Base-by-base conservation (phyloP, 371 early-diverging fungal species). In the Syncephalastrum contaminatum region DNA sequence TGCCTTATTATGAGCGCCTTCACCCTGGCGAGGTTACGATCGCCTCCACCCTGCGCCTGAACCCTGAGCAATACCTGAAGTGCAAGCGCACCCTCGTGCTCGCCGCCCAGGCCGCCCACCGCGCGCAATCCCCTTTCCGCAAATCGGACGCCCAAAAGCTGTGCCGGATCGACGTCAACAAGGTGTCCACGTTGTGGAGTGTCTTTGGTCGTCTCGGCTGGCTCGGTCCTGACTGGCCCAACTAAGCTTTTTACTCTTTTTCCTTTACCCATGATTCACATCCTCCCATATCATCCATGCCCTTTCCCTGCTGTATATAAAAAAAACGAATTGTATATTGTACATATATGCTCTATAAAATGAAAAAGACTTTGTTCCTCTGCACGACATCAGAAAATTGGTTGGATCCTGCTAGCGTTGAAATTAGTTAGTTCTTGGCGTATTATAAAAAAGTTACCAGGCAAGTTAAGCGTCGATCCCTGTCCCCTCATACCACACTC, bases 1-100 rank as follows among this genome's bases (percentile, higher is more conserved):
- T 80, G 67, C 77, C 75, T 48, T 69, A 74, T 53, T 79, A 62
- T 62, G 70, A 77, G 14, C 71, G 60, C 42, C 62, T 89, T 4
- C 86, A 87, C 43, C 67, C 77, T 3, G 74, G 82, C 24, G 89
- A 89, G 65, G 75, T 44, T 2, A 67, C 73, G 15, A 83, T 86
- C 65, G 86, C 87, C 25, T 85, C 87, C 15, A 83, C 82, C 1
- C 70, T 89, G 51, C 85, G 89, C 43, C 72, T 89, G 19, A 77
- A 81, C 13, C 89, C 89, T 3, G 85, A 84, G 36, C 87, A 88
- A 62, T 89, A 86, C 53, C 56, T 89, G 10, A 72, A 71, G 49
- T 78, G 78, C 39, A 78, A 78, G 51, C 72, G 75, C 27, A 64
- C 70, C 3, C 58, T 74, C 45, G 54, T 75, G 2, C 53, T 73